phyloP scores from a whole-genome alignment of 2,329 filamentous ascomycete genomes.

The Ophiosphaerella narmari region DNA sequence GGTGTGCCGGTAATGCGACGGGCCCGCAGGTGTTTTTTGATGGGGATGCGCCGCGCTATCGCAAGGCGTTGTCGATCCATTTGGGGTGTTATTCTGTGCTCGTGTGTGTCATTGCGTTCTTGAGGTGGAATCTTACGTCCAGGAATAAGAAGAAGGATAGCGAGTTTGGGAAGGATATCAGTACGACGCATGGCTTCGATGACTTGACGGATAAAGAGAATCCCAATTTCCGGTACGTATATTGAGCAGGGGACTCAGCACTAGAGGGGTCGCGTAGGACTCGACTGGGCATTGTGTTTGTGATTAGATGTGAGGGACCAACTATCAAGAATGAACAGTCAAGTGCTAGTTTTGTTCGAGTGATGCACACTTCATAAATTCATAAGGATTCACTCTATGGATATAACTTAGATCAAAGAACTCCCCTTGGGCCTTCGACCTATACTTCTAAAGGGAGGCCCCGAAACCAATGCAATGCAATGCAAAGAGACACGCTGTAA shows the following conservation, averaged over 20 bases:
- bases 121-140: constrained; percentile 62
- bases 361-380: background rate
- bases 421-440: constrained; percentile 17
- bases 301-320: background rate
- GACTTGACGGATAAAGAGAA: constrained; percentile 68
- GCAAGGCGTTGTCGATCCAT: constrained; percentile 71
- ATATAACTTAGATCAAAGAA: constrained; percentile 1
- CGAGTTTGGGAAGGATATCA: constrained; percentile 40
- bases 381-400: background rate
- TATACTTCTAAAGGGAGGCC: constrained; percentile 13
- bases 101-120: constrained; percentile 60
- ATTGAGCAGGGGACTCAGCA: constrained; percentile 11
- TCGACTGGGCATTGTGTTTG: too few species aligned
- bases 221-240: constrained; percentile 62
- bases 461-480: constrained; percentile 9
- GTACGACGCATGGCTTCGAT: constrained; percentile 59
- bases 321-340: background rate
- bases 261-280: too few species aligned
- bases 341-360: background rate
- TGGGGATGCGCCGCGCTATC: constrained; percentile 67
- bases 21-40: constrained; percentile 52
- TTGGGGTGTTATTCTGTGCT: constrained; percentile 69
- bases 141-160: constrained; percentile 65
- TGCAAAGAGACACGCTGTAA: constrained; percentile 7
- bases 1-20: constrained; percentile 70